A percentile compares a stretch with the other conserved stretches of the same genome.
Conservation (phyloP, 768 basidiomycete species). For the Peribolospora kevripleyi region DNA sequence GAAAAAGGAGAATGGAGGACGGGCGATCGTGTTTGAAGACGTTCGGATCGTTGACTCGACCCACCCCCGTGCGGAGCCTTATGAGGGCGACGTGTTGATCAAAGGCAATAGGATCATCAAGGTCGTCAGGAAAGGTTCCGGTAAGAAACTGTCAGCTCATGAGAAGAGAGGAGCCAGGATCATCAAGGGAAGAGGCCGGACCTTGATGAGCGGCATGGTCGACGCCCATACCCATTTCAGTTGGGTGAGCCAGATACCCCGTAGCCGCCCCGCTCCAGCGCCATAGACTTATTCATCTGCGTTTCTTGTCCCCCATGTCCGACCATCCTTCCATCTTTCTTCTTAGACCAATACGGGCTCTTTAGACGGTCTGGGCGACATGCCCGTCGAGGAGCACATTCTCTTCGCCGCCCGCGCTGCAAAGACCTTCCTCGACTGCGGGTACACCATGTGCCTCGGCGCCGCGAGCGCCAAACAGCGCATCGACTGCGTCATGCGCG, state of each 20-base stretch:
- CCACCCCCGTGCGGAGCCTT: conserved; percentile 14
- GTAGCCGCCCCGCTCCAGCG: neutral
- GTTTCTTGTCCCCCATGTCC: too few species aligned
- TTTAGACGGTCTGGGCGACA: conserved; percentile 17
- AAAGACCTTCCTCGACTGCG: conserved; percentile 20
- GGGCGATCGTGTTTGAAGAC: conserved; percentile 3
- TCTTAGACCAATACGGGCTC: conserved; percentile 15
- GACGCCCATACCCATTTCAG: conserved; percentile 20
- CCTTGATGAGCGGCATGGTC: conserved; percentile 21
- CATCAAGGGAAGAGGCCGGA: conserved; percentile 19
- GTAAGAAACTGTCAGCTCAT: conserved; percentile 2
- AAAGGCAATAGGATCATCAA: conserved; percentile 17
- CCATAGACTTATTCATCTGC: conserved; percentile 7
- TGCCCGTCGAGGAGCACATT: conserved; percentile 20
- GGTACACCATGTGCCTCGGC: conserved; percentile 24
- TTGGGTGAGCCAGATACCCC: neutral
- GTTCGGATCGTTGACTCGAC: conserved; percentile 22
- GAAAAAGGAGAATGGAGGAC: neutral
- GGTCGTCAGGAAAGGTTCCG: conserved; percentile 8
- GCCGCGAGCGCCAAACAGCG: conserved; percentile 21
- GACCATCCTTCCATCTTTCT: too few species aligned
- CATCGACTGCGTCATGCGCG: conserved; percentile 19
- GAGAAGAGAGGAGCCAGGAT: conserved; percentile 6
- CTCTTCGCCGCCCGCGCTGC: conserved; percentile 18
- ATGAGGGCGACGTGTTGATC: conserved; percentile 20